These are phyloP conservation scores for Helicocarpus griseus DNA, from an alignment of 2,329 filamentous ascomycete species.

Conservation along the genomic window DNA sequence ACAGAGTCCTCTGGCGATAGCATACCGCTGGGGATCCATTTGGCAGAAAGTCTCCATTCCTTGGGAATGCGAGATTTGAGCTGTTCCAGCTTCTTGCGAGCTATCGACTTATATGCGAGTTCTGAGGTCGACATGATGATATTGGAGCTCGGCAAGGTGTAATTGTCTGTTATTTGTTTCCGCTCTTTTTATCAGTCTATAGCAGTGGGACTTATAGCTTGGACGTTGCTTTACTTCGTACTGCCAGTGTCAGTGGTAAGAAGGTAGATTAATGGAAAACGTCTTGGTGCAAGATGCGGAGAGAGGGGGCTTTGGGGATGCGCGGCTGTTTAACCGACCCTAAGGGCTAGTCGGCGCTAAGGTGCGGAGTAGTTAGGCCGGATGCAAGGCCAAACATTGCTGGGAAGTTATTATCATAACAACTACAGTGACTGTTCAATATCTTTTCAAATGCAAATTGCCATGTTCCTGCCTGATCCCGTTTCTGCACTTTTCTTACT, in stretches of 20 bases:
- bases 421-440: too few relatives aligned
- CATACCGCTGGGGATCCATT: constrained; percentile 26
- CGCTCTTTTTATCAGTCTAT: neutral
- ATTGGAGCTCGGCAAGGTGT: neutral
- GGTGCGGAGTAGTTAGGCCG: neutral
- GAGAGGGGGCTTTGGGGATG: neutral
- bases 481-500: too few relatives aligned
- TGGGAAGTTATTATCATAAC: too few relatives aligned
- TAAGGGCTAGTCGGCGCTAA: too few relatives aligned
- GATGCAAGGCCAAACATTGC: too few relatives aligned
- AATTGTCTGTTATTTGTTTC: neutral
- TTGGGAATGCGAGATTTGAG: constrained; percentile 29
- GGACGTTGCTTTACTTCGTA: neutral
- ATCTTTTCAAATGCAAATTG: too few relatives aligned
- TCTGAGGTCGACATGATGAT: constrained; percentile 7
- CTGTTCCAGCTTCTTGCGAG: constrained; percentile 29
- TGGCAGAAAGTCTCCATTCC: constrained; percentile 28
- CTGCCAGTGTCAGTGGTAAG: neutral
- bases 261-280: too few relatives aligned
- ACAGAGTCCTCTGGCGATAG: constrained; percentile 28
- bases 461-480: too few relatives aligned
- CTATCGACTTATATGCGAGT: constrained; percentile 23
- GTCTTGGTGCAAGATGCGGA: neutral
- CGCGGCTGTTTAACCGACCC: neutral
- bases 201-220: neutral